A percentile compares a stretch with the other conserved stretches of the same genome.
Evolutionary conservation across 768 basidiomycete genomes (phyloP).

Genomic region (Lactarius deliciosus): DNA sequence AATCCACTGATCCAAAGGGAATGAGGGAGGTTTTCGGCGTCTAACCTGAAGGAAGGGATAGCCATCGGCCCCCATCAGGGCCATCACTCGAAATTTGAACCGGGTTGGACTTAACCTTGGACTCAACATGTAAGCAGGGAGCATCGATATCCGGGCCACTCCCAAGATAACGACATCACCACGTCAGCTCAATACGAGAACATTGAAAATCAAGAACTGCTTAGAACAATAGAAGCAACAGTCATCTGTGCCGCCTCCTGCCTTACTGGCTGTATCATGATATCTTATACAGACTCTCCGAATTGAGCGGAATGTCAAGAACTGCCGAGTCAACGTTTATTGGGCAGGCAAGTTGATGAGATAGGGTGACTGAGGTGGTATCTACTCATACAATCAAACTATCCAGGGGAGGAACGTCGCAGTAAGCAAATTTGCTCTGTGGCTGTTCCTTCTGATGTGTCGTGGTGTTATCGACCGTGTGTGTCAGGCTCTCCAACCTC

Average conservation of each 20-base stretch:
- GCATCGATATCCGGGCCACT: background rate
- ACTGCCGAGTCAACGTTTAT: background rate
- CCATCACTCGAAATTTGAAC: background rate
- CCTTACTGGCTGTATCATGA: background rate
- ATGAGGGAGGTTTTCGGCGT: background rate
- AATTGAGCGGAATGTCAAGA: background rate
- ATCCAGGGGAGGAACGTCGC: background rate
- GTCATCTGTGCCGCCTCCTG: background rate
- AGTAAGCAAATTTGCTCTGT: background rate
- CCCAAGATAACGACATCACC: background rate
- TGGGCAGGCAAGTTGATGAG: background rate
- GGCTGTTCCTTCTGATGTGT: background rate
- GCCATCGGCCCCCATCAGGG: background rate
- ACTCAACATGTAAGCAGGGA: background rate
- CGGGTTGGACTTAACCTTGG: background rate
- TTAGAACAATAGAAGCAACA: background rate
- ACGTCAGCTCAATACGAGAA: background rate
- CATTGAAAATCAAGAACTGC: background rate
- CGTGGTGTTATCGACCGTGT: background rate
- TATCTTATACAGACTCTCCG: background rate
- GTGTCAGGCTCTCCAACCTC: background rate
- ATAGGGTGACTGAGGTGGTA: background rate
- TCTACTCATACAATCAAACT: background rate
- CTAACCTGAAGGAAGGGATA: background rate
- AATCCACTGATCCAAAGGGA: background rate